These are phyloP conservation scores for Cutaneotrichosporon sp. DNA, from an alignment of 1,284 basidiomycete species.

Conservation along the genomic window DNA sequence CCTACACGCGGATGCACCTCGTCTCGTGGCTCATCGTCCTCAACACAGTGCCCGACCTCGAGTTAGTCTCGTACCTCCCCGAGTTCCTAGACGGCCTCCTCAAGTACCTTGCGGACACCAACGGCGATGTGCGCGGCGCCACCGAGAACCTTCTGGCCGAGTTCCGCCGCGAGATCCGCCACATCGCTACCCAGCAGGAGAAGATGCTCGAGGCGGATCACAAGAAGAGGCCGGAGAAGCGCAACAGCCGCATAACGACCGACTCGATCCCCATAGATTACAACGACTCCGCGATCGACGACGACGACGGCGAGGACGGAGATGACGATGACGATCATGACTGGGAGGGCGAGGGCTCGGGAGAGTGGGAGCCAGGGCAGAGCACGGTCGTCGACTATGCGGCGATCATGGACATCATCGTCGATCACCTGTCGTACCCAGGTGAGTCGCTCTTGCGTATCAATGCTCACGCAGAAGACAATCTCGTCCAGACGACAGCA, in stretches of 20 bases:
- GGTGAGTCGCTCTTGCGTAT: slow-evolving; percentile 61
- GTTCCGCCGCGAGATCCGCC: slow-evolving; percentile 88
- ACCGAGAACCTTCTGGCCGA: slow-evolving; percentile 91
- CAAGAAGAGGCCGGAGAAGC: slow-evolving; percentile 18
- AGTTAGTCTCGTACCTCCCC: slow-evolving; percentile 90
- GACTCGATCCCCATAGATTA: slow-evolving; percentile 6
- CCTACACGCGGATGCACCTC: slow-evolving; percentile 93
- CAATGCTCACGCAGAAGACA: slow-evolving; percentile 60
- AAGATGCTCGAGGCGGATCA: slow-evolving; percentile 38
- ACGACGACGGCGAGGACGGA: slow-evolving; percentile 33
- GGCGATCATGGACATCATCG: slow-evolving; percentile 89
- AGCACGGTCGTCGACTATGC: slow-evolving; percentile 89
- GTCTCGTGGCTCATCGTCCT: slow-evolving; percentile 96
- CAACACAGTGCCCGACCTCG: slow-evolving; percentile 94
- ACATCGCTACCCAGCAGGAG: slow-evolving; percentile 72
- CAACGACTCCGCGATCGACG: slow-evolving; percentile 22
- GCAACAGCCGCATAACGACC: slow-evolving; percentile 36
- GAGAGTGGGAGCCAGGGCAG: slow-evolving; percentile 89
- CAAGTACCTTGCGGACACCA: slow-evolving; percentile 94
- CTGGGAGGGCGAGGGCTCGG: slow-evolving; percentile 49
- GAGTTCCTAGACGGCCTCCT: slow-evolving; percentile 91
- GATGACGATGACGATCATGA: slow-evolving; percentile 39
- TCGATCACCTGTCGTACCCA: slow-evolving; percentile 82
- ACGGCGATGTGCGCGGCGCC: slow-evolving; percentile 87
- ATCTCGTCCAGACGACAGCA: slow-evolving; percentile 84